A percentile compares a stretch with the other conserved stretches of the same genome.
These are phyloP conservation scores for Linnemannia exigua DNA, from an alignment of 192 early-diverging fungal genomes.

Conservation along the genomic window DNA sequence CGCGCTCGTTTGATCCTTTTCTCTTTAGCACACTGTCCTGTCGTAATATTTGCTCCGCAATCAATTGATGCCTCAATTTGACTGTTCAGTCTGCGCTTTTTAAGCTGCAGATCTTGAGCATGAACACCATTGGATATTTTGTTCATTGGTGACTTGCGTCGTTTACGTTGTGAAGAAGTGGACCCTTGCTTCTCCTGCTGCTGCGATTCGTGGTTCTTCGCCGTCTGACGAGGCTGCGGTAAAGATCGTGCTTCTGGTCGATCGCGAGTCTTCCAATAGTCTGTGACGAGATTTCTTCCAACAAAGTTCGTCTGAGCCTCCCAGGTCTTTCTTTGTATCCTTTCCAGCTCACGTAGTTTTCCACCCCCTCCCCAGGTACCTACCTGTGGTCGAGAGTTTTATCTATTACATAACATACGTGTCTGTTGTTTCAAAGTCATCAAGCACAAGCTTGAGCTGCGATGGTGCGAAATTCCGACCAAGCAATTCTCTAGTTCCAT, in stretches of 20 bases:
- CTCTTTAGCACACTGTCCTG: too few species aligned
- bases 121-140: too few species aligned
- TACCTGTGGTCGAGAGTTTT: slow-evolving; percentile 23
- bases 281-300: background rate
- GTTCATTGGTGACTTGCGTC: too few species aligned
- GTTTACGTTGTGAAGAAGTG: background rate
- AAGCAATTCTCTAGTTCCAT: slow-evolving; percentile 32
- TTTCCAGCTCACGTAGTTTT: slow-evolving; percentile 15
- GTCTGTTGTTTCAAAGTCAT: slow-evolving; percentile 15
- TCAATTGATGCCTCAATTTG: too few species aligned
- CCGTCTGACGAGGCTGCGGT: too few species aligned
- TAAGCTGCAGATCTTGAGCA: too few species aligned
- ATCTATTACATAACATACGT: slow-evolving; percentile 37
- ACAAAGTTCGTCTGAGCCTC: background rate
- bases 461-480: slow-evolving; percentile 26
- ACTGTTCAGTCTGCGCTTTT: too few species aligned
- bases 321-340: slow-evolving; percentile 1
- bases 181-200: too few species aligned
- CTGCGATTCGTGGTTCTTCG: too few species aligned
- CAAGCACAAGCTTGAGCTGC: slow-evolving; percentile 35
- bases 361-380: background rate
- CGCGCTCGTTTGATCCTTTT: too few species aligned
- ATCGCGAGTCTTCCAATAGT: slow-evolving; percentile 9
- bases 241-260: too few species aligned
- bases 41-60: too few species aligned